Base-by-base conservation (phyloP, 495 filamentous ascomycete genomes). In the Lepidopterella palustris region DNA sequence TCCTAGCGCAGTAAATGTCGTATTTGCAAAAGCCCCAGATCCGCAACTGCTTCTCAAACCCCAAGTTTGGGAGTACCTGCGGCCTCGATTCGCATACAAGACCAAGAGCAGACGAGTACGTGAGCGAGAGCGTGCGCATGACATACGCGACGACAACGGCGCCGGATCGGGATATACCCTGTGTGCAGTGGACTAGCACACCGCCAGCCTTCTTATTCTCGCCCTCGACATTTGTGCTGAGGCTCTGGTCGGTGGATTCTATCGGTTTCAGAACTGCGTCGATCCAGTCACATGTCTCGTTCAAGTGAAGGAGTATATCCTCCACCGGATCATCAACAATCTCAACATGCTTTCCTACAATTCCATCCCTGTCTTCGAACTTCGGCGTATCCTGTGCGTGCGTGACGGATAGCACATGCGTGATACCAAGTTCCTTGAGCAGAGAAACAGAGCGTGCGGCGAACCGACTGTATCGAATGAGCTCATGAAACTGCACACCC, bases 11-110 rank as follows among this genome's bases (percentile, higher is more conserved):
- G 10, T n/a, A 15, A 54, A 54, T 29, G 3, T 54, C 52, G 32
- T 29, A 54, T 23, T 54, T 23, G 26, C 52, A 54, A 35, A 54
- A 29, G n/a, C 27, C 25, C 52, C 52, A 54, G 15, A 54, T 54
- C 3, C 52, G 52, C 15, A 54, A 27, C 52, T 54, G 52, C 13
- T 28, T 21, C 52, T 54, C 52, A 54, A 54, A 54, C 52, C 52
- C 52, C n/a, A 24, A 1, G 24, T 54, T 54, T 11, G 52, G 52
- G 4, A 15, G 15, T 11, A 54, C 32, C 2, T 32, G 20, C 20
- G 52, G 3, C 3, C 52, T 21, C 4, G 52, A 28, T 15, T 54
- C 52, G 23, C 52, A 27, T 11, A 27, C 52, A 11, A 54, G 28
- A 1, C 23, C 3, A 6, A 54, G 52, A 15, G 52, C 52, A 21